Conservation (phyloP, 495 filamentous ascomycete genomes). For the Podospora conica region DNA sequence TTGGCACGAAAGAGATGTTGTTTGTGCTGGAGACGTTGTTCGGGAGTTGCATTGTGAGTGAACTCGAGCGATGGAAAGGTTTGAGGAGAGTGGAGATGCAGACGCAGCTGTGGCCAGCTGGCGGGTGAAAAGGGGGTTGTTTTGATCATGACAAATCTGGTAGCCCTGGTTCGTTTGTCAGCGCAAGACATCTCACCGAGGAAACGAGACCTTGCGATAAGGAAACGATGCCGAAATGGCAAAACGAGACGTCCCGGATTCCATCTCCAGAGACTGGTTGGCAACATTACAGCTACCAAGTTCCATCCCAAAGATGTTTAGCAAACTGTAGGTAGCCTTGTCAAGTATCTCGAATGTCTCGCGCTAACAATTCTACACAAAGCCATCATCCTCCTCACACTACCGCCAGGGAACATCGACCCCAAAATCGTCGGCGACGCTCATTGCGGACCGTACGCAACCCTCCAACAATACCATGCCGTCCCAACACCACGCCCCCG, state of each 20-base stretch:
- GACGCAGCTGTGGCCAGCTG: background rate
- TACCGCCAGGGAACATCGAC: constrained; percentile 36
- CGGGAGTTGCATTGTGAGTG: background rate
- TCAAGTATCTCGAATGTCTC: no score
- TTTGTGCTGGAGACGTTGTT: background rate
- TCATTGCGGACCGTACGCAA: constrained; percentile 49
- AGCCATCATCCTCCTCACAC: no score
- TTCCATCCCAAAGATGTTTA: background rate
- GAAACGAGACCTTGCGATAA: no score
- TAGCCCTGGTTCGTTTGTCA: no score
- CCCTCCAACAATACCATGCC: constrained; percentile 58
- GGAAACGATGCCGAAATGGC: no score
- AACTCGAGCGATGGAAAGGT: background rate
- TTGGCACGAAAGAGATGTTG: background rate
- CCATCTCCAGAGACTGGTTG: no score
- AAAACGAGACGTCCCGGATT: no score
- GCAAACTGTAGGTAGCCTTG: no score
- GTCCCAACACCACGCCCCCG: constrained; percentile 59
- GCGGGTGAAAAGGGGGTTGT: background rate
- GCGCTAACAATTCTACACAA: no score
- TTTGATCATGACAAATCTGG: background rate
- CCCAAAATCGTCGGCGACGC: constrained; percentile 43
- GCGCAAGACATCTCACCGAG: no score
- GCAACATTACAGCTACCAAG: no score
- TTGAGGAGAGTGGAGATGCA: background rate